Conservation (phyloP, 495 filamentous ascomycete species). For the Hyaloscypha bicolor region DNA sequence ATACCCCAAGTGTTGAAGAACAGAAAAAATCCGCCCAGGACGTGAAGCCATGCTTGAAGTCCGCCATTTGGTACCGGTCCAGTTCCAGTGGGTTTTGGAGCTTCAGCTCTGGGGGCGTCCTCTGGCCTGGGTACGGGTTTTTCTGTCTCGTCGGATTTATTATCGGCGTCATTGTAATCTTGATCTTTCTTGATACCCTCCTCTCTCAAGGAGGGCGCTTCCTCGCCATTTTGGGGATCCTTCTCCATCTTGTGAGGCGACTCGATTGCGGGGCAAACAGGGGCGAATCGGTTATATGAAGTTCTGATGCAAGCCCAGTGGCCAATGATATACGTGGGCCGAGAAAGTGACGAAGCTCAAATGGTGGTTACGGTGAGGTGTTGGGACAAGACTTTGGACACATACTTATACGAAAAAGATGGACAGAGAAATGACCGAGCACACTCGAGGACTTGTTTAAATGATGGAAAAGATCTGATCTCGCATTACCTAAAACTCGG, state of each 20-base stretch:
- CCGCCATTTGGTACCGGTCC: conserved; percentile 38
- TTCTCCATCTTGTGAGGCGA: not conserved
- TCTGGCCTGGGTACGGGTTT: not conserved
- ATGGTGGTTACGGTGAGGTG: not conserved
- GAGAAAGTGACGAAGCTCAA: not conserved
- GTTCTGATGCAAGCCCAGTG: not conserved
- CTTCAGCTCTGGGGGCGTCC: not conserved
- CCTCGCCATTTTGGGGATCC: not conserved
- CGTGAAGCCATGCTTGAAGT: conserved; percentile 53
- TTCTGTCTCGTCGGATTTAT: not conserved
- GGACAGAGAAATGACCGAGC: not conserved
- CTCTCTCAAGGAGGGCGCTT: not conserved
- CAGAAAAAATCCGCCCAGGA: conserved; percentile 52
- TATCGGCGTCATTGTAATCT: not conserved
- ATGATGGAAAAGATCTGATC: not conserved
- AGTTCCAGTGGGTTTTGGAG: not conserved
- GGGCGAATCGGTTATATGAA: not conserved
- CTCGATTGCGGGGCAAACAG: not conserved
- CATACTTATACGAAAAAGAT: not conserved
- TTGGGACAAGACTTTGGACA: not conserved
- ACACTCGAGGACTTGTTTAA: not conserved
- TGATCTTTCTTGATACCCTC: not conserved
- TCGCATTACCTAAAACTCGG: not conserved
- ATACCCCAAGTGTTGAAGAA: conserved; percentile 72
- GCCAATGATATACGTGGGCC: too few species aligned